Percentiles rank a stretch among this genome's conserved stretches.
Conservation (phyloP, 192 early-diverging fungal species). For the Backusella tarrabulga region DNA sequence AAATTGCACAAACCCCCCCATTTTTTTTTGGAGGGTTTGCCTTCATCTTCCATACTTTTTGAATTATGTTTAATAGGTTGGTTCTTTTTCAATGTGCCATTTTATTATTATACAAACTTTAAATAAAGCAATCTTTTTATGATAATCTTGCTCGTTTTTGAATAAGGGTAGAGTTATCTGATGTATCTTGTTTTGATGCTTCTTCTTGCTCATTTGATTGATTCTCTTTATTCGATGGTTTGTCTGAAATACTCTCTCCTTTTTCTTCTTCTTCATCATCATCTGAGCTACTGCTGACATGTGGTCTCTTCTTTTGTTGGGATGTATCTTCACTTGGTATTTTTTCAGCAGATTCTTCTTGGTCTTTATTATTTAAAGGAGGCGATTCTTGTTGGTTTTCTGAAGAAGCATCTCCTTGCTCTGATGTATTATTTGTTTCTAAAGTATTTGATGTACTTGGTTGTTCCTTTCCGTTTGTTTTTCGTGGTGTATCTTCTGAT, state of each 20-base stretch:
- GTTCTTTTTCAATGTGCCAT: not conserved
- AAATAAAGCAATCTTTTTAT: not conserved
- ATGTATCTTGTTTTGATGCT: not conserved
- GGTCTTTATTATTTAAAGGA: too few relatives aligned
- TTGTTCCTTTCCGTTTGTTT: not conserved
- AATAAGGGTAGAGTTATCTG: not conserved
- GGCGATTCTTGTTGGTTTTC: not conserved
- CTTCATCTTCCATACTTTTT: not conserved
- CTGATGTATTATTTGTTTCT: not conserved
- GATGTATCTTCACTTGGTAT: too few relatives aligned
- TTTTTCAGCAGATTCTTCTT: too few relatives aligned
- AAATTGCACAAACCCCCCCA: too few relatives aligned
- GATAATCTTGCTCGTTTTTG: not conserved
- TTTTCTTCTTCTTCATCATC: not conserved
- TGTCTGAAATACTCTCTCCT: not conserved
- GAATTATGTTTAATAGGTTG: not conserved
- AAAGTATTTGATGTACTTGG: not conserved
- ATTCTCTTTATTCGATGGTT: not conserved
- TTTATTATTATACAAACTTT: not conserved
- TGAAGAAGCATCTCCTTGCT: not conserved
- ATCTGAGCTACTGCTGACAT: not conserved
- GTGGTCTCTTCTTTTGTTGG: not conserved
- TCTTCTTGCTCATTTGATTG: not conserved
- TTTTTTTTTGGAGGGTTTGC: too few relatives aligned
- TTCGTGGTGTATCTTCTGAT: not conserved